These are phyloP conservation scores for Larix sibirica DNA, from an alignment of 83 land plant genomes.

Conservation along the genomic window DNA sequence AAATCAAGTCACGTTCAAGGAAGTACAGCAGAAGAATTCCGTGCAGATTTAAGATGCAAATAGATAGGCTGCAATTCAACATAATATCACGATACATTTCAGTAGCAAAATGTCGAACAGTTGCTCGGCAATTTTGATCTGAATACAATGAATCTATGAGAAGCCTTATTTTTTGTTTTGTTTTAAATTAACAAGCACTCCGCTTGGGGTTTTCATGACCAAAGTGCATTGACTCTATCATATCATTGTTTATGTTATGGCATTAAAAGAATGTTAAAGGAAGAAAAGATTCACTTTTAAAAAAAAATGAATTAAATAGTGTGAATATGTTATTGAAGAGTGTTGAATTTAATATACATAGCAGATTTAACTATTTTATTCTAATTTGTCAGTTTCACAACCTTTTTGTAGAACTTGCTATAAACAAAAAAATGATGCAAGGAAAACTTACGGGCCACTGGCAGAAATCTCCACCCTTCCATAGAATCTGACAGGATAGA, in stretches of 20 bases:
- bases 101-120: neutral
- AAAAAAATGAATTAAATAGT: neutral
- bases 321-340: neutral
- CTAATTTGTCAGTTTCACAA: neutral
- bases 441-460: constrained; percentile 65
- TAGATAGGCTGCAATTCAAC: too few species aligned
- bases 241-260: too few species aligned
- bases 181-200: neutral
- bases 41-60: neutral
- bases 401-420: neutral
- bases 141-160: neutral
- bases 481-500: constrained; percentile 82
- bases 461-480: constrained; percentile 66
- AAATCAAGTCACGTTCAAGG: neutral
- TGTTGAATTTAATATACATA: neutral
- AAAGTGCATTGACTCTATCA: neutral
- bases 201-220: neutral
- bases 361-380: neutral
- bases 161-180: neutral
- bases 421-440: neutral
- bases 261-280: neutral
- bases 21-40: neutral
- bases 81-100: neutral
- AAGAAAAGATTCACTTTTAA: neutral
- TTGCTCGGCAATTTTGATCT: neutral